phyloP scores from a whole-genome alignment of 2,329 filamentous ascomycete species.

The Xylaria sp. region DNA sequence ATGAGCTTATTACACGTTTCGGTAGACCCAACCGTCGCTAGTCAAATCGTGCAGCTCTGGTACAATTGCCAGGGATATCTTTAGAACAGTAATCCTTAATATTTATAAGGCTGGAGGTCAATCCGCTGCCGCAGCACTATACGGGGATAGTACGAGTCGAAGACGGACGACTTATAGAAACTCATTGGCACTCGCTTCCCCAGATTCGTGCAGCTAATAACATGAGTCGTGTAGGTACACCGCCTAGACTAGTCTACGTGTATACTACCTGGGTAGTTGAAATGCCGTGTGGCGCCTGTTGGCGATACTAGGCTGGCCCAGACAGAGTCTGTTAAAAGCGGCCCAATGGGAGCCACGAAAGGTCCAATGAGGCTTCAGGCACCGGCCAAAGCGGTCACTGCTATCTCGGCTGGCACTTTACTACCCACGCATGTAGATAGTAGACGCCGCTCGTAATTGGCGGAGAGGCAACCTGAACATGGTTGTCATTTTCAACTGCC shows the following conservation, averaged over 20 bases:
- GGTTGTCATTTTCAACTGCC: slow-evolving; percentile 26
- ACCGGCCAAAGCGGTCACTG: slow-evolving; percentile 16
- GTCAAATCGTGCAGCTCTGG: background rate
- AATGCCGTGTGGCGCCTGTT: slow-evolving; percentile 11
- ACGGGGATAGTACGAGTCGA: background rate
- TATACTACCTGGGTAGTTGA: slow-evolving; percentile 8
- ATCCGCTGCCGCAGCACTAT: background rate
- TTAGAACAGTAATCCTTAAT: slow-evolving; percentile 22
- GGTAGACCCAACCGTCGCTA: background rate
- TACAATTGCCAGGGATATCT: slow-evolving; percentile 7
- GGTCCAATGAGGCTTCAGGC: slow-evolving; percentile 20
- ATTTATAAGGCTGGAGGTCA: slow-evolving; percentile 21
- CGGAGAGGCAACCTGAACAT: slow-evolving; percentile 9
- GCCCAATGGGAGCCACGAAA: slow-evolving; percentile 10
- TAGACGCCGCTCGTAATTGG: slow-evolving; percentile 11
- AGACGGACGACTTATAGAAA: background rate
- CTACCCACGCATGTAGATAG: slow-evolving; percentile 15
- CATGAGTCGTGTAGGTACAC: slow-evolving; percentile 1
- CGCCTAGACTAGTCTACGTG: slow-evolving; percentile 1
- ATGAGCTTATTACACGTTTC: background rate
- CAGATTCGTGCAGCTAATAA: slow-evolving; percentile 12
- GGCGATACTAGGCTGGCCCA: slow-evolving; percentile 4
- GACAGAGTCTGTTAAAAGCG: slow-evolving; percentile 10
- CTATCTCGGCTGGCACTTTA: slow-evolving; percentile 7
- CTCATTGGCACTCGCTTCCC: slow-evolving; percentile 9